Conservation (phyloP, 164 flowering plant genomes). For the Amborella trichopoda region DNA sequence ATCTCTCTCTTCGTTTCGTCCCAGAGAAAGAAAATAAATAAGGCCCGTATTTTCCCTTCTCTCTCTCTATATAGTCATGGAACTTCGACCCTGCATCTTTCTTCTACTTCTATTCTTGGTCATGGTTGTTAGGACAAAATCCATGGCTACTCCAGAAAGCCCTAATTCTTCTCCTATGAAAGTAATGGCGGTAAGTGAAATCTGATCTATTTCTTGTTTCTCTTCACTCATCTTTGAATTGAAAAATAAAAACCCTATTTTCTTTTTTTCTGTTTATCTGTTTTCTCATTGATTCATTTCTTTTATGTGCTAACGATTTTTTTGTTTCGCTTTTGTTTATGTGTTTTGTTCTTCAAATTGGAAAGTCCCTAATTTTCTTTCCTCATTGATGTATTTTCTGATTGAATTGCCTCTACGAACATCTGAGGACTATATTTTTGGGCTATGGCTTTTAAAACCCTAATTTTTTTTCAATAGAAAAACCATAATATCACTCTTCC, state of each 20-base stretch:
- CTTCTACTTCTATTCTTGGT: constrained; percentile 18
- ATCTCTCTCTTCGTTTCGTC: too few species aligned
- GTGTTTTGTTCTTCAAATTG: too few species aligned
- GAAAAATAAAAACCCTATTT: constrained; percentile 2
- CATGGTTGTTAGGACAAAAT: constrained; percentile 13
- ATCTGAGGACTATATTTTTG: too few species aligned
- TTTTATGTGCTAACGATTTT: neutral
- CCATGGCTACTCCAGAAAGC: constrained; percentile 20
- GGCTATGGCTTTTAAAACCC: too few species aligned
- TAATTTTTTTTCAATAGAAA: too few species aligned
- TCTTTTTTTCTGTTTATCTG: neutral
- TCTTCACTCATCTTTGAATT: neutral
- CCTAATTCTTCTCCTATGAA: constrained; percentile 35
- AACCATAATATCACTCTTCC: neutral
- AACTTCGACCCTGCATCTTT: too few species aligned
- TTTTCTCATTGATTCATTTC: neutral
- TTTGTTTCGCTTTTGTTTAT: neutral
- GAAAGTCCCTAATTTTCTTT: too few species aligned
- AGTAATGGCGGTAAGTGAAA: constrained; percentile 53
- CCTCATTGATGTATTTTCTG: too few species aligned
- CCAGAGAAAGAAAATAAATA: too few species aligned
- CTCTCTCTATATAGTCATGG: too few species aligned
- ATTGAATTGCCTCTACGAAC: too few species aligned
- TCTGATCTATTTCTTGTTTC: neutral
- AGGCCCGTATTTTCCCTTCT: too few species aligned